Conservation (phyloP, 2,329 filamentous ascomycete species). For the Hymenoscyphus occultus region DNA sequence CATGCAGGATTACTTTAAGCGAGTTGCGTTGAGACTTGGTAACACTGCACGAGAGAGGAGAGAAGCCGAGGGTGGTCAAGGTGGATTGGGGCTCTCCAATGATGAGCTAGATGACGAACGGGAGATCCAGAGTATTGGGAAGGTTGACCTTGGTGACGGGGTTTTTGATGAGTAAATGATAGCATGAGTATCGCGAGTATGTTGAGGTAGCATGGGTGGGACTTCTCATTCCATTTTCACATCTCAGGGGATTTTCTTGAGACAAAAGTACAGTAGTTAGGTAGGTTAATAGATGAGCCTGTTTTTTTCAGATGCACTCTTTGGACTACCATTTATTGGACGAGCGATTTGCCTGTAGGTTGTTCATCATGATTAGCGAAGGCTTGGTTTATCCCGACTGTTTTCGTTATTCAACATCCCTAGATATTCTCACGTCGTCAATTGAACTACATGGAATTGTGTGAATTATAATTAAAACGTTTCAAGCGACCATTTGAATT, state of each 20-base stretch:
- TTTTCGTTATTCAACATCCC: too few relatives aligned
- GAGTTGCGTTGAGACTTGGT: conserved; percentile 81
- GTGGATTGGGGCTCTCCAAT: conserved; percentile 79
- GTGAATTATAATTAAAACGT: too few relatives aligned
- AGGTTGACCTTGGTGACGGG: conserved; percentile 71
- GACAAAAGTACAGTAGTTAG: conserved; percentile 9
- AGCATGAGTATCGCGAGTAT: conserved; percentile 17
- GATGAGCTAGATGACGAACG: conserved; percentile 93
- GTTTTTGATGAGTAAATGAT: conserved; percentile 36
- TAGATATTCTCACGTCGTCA: too few relatives aligned
- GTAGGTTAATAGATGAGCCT: not conserved
- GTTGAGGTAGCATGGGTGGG: conserved; percentile 1
- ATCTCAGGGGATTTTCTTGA: conserved; percentile 3
- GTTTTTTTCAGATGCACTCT: not conserved
- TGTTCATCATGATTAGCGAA: not conserved
- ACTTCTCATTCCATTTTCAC: conserved; percentile 4
- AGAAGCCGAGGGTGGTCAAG: conserved; percentile 86
- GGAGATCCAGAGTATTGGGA: conserved; percentile 94
- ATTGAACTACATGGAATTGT: too few relatives aligned
- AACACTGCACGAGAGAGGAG: conserved; percentile 82
- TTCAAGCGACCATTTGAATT: too few relatives aligned
- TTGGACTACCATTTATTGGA: not conserved
- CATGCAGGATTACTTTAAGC: conserved; percentile 97
- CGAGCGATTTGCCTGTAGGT: not conserved
- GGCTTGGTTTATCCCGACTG: not conserved